Base-by-base conservation (phyloP, 208 protist genomes). In the Leishmania braziliensis region DNA sequence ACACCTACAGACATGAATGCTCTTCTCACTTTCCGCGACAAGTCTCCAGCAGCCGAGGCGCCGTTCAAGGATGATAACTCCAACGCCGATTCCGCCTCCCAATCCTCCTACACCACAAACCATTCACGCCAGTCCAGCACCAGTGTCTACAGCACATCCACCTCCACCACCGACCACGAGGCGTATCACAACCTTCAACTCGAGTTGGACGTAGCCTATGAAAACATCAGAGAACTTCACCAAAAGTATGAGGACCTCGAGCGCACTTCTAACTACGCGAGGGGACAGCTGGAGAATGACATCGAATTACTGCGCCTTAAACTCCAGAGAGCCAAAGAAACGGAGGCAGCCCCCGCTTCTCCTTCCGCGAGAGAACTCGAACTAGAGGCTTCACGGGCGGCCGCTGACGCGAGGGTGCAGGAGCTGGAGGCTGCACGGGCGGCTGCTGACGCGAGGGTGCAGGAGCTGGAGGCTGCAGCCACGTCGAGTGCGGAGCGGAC, bases 61-160 rank as follows among this genome's bases (percentile, higher is more conserved):
- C 86, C 81, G 0, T 70, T 75, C 54, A 65, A 79, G 36, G 79
- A 82, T 73, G 81, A 85, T 33, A 74, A 53, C 50, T 82, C 78
- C 65, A 79, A 75, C 56, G 75, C 84, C 72, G 80, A 82, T 53
- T 83, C 81, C 23, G 70, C 81, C n/a, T 88, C 84, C 26, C 83
- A 85, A 65, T 65, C 82, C 0, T 86, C 86, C 46, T 89, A 84
- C 86, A 84, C 62, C 18, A 84, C 81, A 23, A 88, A 54, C 75
- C 73, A 80, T 68, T 78, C 86, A 23, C 69, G 72, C 83, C 79
- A 76, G 46, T 75, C 80, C 70, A 79, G 77, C 62, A 66, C 82
- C 53, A 87, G 84, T 65, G 80, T 79, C 18, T 77, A 80, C 70
- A 85, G 73, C 71, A 85, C 72, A 58, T 78, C 77, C 53, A 77